phyloP scores from a whole-genome alignment of 495 filamentous ascomycete genomes.

The Lasiosphaeris hirsuta region DNA sequence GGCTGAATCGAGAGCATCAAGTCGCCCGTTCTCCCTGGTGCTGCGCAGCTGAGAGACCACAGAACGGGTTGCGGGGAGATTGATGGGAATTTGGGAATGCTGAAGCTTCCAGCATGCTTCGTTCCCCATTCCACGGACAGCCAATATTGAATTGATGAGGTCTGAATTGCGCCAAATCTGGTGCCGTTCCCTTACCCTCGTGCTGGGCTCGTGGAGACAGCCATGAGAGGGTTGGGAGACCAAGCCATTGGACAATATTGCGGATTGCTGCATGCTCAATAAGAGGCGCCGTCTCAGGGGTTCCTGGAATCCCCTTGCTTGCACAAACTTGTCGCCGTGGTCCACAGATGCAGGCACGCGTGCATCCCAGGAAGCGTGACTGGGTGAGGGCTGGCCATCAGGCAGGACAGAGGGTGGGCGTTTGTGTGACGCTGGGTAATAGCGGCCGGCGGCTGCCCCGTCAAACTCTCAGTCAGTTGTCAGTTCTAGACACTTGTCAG shows the following conservation, averaged over 20 bases:
- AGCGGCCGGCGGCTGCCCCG: too few species aligned
- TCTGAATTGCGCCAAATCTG: constrained; percentile 19
- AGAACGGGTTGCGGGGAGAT: neutral
- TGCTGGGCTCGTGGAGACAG: constrained; percentile 19
- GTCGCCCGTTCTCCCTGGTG: too few species aligned
- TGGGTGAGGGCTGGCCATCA: constrained; percentile 3
- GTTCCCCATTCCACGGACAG: constrained; percentile 14
- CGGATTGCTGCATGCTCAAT: constrained; percentile 22
- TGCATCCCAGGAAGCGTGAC: constrained; percentile 5
- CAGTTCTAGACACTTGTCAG: constrained; percentile 10
- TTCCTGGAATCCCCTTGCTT: constrained; percentile 13
- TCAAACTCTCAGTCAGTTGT: constrained; percentile 10
- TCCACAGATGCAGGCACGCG: constrained; percentile 19
- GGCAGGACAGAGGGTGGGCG: neutral
- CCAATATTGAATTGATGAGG: constrained; percentile 18
- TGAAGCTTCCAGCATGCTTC: constrained; percentile 6
- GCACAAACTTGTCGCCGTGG: constrained; percentile 15
- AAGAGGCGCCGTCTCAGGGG: constrained; percentile 21
- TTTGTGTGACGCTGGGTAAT: constrained; percentile 12
- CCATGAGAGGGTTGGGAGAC: constrained; percentile 16
- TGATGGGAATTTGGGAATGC: neutral
- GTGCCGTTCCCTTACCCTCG: constrained; percentile 20
- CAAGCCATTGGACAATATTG: constrained; percentile 23
- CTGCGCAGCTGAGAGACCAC: neutral
- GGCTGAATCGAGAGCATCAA: neutral